Evolutionary conservation across 345 rosid species (phyloP), one percentile per base, ranked within the genome.

Genomic region (Pseudoturritis turrita): DNA sequence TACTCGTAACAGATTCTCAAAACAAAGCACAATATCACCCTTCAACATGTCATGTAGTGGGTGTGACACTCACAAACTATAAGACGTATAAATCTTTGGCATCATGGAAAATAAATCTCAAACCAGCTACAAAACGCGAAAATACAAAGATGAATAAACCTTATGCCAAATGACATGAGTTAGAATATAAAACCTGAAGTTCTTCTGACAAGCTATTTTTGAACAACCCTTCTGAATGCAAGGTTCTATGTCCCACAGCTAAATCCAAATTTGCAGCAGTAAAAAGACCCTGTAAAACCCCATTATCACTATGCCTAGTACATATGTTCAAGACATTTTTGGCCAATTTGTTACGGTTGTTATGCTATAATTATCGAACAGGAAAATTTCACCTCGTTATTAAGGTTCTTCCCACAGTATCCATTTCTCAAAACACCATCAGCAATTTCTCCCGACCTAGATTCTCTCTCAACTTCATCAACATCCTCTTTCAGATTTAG

Each of bases 281-380:
- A 21, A 37, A 29, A 51, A 45, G 76, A 74, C 77, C 84, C 88
- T 87, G 89, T 79, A 82, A 85, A 77, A 84, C 74, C 70, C 71
- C 78, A 80, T 26, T 40, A 70, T 71, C 84, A 81, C 84, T 72
- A 81, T 61, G 64, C 52, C 80, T 80, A 54, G 68, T n/a, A n/a
- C n/a, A n/a, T 68, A 71, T 76, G 58, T 79, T 58, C 57, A 61
- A 14, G 43, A 43, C 74, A 41, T 53, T 62, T 40, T 39, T 57
- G 73, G 29, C 71, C 75, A 47, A 61, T 50, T 81, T 79, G 9
- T 45, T 71, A 52, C 62, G 4, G 14, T 18, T 68, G 21, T 43
- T 69, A 78, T 65, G 77, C 39, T 61, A 71, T 73, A 58, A 75
- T 55, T 70, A 80, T 70, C 72, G 36, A 60, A 76, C 39, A 50